phyloP scores from a whole-genome alignment of 2,329 filamentous ascomycete species.

The Aspergillus fischeri region DNA sequence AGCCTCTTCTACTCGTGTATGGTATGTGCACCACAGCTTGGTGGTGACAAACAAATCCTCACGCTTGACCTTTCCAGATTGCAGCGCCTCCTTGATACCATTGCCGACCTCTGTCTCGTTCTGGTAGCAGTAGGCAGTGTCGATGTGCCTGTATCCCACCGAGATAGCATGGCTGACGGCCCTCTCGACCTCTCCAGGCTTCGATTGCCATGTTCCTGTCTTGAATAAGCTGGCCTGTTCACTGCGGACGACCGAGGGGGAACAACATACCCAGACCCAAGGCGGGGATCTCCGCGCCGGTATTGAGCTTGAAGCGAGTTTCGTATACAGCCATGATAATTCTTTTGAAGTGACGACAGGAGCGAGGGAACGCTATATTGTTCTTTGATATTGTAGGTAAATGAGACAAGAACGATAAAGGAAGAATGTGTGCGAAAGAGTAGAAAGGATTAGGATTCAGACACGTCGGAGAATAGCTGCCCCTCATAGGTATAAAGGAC shows the following conservation, averaged over 20 bases:
- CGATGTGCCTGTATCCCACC: slow-evolving; percentile 41
- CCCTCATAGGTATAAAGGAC: neutral
- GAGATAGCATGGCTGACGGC: slow-evolving; percentile 57
- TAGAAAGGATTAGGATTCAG: neutral
- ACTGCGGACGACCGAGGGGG: neutral
- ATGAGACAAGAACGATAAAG: neutral
- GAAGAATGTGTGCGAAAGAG: neutral
- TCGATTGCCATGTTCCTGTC: slow-evolving; percentile 62
- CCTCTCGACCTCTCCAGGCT: slow-evolving; percentile 53
- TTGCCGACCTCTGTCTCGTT: slow-evolving; percentile 78
- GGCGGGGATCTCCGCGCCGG: slow-evolving; percentile 59
- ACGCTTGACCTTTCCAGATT: slow-evolving; percentile 64
- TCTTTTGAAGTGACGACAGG: neutral
- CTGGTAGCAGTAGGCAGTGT: slow-evolving; percentile 35
- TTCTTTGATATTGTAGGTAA: neutral
- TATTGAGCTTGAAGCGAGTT: slow-evolving; percentile 60
- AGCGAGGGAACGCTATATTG: neutral
- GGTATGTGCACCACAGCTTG: slow-evolving; percentile 82
- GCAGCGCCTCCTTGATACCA: slow-evolving; percentile 70
- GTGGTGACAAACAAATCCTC: slow-evolving; percentile 79
- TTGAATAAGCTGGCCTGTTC: neutral
- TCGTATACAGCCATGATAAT: slow-evolving; percentile 50
- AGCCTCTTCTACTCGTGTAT: slow-evolving; percentile 63
- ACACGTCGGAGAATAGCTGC: neutral
- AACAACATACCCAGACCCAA: slow-evolving; percentile 55